These are phyloP conservation scores for Phylloporus sp. DNA, from an alignment of 1,284 basidiomycete species.

Conservation along the genomic window DNA sequence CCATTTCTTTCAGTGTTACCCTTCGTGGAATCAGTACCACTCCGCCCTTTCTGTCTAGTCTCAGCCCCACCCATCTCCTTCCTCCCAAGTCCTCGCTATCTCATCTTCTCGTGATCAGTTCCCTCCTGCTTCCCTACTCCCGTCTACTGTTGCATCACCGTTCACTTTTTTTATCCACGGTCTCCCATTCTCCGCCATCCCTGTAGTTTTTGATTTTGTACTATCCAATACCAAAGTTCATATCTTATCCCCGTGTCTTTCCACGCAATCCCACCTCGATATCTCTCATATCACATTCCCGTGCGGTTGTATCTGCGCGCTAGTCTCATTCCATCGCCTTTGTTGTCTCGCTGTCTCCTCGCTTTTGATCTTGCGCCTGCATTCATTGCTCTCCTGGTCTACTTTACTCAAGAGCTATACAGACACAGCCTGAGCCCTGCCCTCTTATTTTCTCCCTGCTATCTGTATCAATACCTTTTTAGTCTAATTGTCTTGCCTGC, in stretches of 20 bases:
- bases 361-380: too few species aligned
- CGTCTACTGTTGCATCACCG: not conserved
- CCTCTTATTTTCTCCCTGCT: too few species aligned
- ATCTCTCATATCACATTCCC: too few species aligned
- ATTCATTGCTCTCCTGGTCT: too few species aligned
- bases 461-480: too few species aligned
- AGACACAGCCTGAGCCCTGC: too few species aligned
- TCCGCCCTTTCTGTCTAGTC: not conserved
- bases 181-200: not conserved
- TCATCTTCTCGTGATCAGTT: not conserved
- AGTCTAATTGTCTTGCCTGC: too few species aligned
- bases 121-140: not conserved
- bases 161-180: not conserved
- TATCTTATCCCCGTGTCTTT: not conserved
- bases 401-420: too few species aligned
- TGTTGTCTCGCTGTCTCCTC: too few species aligned
- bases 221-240: not conserved
- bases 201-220: not conserved
- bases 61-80: not conserved
- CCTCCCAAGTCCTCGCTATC: not conserved
- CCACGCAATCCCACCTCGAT: not conserved
- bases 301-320: too few species aligned
- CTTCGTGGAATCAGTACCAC: not conserved
- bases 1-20: not conserved
- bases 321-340: too few species aligned